A percentile compares a stretch with the other conserved stretches of the same genome.
phyloP scores from a whole-genome alignment of 2,329 filamentous ascomycete species.

The Pseudocercospora fuligena region DNA sequence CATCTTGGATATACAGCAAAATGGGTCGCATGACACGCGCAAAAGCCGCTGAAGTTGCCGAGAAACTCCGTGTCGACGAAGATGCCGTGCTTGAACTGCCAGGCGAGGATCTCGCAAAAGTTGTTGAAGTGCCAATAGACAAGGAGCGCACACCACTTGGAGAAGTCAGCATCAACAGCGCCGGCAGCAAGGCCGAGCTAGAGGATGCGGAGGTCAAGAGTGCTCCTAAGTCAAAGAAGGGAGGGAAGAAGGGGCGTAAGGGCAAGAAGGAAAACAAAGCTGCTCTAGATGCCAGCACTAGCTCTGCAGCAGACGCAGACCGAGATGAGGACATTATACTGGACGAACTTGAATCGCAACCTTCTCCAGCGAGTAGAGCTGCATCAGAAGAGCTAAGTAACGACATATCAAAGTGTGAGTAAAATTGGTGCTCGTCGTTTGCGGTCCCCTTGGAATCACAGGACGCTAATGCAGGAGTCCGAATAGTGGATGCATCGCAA shows the following conservation, averaged over 20 bases:
- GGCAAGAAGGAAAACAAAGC: slow-evolving; percentile 33
- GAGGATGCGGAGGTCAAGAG: slow-evolving; percentile 35
- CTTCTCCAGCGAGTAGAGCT: slow-evolving; percentile 27
- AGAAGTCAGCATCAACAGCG: slow-evolving; percentile 47
- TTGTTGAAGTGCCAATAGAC: slow-evolving; percentile 12
- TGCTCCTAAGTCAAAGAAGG: slow-evolving; percentile 40
- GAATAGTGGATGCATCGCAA: slow-evolving; percentile 30
- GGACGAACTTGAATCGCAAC: slow-evolving; percentile 27
- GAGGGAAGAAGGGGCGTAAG: slow-evolving; percentile 38
- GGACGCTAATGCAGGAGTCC: slow-evolving; percentile 34
- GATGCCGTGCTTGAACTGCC: slow-evolving; percentile 41
- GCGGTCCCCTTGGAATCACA: slow-evolving; percentile 25
- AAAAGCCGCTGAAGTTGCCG: slow-evolving; percentile 46
- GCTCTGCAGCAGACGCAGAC: slow-evolving; percentile 11
- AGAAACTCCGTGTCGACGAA: slow-evolving; percentile 44
- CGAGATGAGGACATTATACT: slow-evolving; percentile 22
- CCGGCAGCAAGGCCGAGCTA: slow-evolving; percentile 32
- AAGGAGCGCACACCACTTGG: slow-evolving; percentile 44
- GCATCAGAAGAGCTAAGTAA: slow-evolving; percentile 29
- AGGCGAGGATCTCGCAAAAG: slow-evolving; percentile 21
- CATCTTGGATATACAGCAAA: slow-evolving; percentile 1
- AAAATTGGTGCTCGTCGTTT: slow-evolving; percentile 6
- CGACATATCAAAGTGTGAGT: slow-evolving; percentile 27
- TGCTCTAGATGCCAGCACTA: slow-evolving; percentile 19
- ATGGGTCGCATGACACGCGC: slow-evolving; percentile 50